Evolutionary conservation across 108 stramenopile species (phyloP).

Genomic region (Chaetoceros muelleri): DNA sequence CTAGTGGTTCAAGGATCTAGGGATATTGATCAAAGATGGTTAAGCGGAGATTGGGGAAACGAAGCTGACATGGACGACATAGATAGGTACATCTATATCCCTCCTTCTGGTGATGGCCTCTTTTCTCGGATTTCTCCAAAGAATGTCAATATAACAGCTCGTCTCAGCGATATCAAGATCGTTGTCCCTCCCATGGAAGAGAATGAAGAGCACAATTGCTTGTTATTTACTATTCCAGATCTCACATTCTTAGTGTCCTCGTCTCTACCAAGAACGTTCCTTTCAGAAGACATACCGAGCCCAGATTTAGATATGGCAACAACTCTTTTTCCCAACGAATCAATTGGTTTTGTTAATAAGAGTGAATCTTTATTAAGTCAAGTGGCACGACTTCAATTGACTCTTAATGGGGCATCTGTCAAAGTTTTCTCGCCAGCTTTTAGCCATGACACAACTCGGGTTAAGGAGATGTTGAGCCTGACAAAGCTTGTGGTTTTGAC

Average conservation of each 20-base stretch:
- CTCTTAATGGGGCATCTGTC: too few relatives aligned
- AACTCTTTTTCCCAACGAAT: too few relatives aligned
- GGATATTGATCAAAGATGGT: slow-evolving; percentile 48
- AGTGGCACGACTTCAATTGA: too few relatives aligned
- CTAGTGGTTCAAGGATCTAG: slow-evolving; percentile 25
- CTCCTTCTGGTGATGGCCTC: slow-evolving; percentile 29
- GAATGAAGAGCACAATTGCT: too few relatives aligned
- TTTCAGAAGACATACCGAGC: slow-evolving; percentile 50
- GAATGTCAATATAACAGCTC: slow-evolving; percentile 46
- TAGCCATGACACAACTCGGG: too few relatives aligned
- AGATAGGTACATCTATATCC: slow-evolving; percentile 28
- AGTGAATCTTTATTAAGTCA: too few relatives aligned
- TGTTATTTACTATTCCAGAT: slow-evolving; percentile 31
- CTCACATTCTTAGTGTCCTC: slow-evolving; percentile 43
- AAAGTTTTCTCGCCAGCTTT: too few relatives aligned
- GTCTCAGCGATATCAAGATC: slow-evolving; percentile 26
- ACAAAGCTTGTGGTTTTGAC: too few relatives aligned
- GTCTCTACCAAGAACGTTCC: slow-evolving; percentile 47
- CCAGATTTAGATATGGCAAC: too few relatives aligned
- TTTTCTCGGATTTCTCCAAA: slow-evolving; percentile 44
- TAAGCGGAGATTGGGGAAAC: slow-evolving; percentile 51
- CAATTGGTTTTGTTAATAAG: too few relatives aligned
- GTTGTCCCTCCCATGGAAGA: too few relatives aligned
- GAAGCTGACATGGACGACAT: slow-evolving; percentile 34
- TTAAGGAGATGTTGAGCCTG: too few relatives aligned